Conservation (phyloP, 1,284 basidiomycete species). For the Leccinum brunneo-olivaceum region DNA sequence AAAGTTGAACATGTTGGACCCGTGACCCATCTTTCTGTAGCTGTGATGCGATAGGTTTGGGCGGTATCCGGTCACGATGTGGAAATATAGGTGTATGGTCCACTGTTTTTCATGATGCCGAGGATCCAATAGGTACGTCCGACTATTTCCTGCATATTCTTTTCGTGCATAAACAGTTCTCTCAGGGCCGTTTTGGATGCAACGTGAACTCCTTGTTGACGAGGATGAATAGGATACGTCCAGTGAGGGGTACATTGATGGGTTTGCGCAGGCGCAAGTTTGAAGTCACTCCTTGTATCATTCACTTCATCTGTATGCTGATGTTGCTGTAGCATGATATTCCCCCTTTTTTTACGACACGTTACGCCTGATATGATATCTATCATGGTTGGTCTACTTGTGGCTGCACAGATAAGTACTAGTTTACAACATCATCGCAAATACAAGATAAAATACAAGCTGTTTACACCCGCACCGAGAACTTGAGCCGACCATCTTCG, state of each 20-base stretch:
- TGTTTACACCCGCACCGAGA: constrained; percentile 26
- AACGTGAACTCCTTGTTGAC: constrained; percentile 21
- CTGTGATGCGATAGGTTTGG: constrained; percentile 58
- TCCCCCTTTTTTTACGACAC: no score
- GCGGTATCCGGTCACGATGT: constrained; percentile 49
- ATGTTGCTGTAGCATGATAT: no score
- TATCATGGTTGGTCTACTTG: constrained; percentile 1
- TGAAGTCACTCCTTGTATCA: no score
- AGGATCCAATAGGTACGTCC: constrained; percentile 48
- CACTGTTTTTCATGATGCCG: constrained; percentile 54
- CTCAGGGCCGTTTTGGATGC: constrained; percentile 28
- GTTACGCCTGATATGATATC: background rate
- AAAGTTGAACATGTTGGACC: background rate
- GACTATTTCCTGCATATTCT: background rate
- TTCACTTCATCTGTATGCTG: no score
- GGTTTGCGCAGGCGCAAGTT: no score
- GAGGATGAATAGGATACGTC: constrained; percentile 17
- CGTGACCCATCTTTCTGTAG: constrained; percentile 28
- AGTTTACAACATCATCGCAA: constrained; percentile 1
- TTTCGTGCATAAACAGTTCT: background rate
- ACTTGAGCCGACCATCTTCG: constrained; percentile 37
- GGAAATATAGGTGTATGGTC: constrained; percentile 66
- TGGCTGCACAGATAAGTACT: constrained; percentile 1
- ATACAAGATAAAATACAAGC: background rate
- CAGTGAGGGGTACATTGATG: no score